Evolutionary conservation across 1,284 basidiomycete species (phyloP), one percentile per base, ranked within the genome.

Genomic region (Pterulicium gracile): DNA sequence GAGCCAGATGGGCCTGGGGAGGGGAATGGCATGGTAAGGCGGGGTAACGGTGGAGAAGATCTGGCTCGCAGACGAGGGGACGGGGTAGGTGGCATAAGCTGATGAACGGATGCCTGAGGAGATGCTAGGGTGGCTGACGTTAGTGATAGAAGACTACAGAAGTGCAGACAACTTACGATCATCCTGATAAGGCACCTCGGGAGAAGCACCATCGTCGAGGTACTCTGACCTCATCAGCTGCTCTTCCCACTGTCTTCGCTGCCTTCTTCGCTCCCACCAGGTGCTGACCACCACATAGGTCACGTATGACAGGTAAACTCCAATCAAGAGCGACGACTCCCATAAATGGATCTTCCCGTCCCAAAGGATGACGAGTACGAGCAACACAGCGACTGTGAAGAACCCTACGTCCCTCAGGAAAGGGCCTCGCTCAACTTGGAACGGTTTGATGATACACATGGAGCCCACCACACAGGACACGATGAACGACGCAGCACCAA

Each of bases 401-500:
- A 98, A 98, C 15, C 88, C 81, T 22, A 94, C 87, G 61, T 98
- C 96, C 24, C 96, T 82, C 13, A 96, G 66, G 64, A 98, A 98
- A 0, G 89, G 82, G 32, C 73, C 70, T 0, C 72, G 76, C 23
- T 84, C 73, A 14, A 98, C 91, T 52, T 79, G 75, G 66, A 98
- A 98, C 0, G 93, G 92, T 50, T 84, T 84, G 60, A 98, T 89
- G 60, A 98, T 83, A 58, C 92, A 94, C 81, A 98, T 96, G 14
- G 87, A 88, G 3, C 95, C 95, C 2, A 89, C 93, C 34, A 98
- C 93, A 57, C 94, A 92, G 2, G 90, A 91, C 17, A 93, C 83
- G 61, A 98, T 95, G 67, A 98, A 98, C 1, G 89, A 80, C 1
- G 95, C 94, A 1, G 95, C 95, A 13, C 95, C 95, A 18, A 98